Conservation (phyloP, 176 grass and related monocot genomes). For the Triticum monococcum region DNA sequence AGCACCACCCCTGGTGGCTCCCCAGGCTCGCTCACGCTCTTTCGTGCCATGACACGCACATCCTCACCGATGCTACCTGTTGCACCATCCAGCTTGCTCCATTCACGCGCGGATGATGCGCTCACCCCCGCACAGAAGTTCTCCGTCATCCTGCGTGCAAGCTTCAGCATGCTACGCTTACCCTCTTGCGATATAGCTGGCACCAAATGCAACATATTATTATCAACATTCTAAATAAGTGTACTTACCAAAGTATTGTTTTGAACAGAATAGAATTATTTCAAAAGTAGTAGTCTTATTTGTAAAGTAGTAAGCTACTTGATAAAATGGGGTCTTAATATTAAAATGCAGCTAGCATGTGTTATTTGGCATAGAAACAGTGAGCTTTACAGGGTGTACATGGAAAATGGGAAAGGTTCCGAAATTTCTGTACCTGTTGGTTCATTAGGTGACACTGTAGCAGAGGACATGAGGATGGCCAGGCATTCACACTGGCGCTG, state of each 20-base stretch:
- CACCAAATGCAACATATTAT: background rate
- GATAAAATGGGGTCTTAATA: background rate
- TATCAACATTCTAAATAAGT: background rate
- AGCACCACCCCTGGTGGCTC: slow-evolving; percentile 80
- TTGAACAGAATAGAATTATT: background rate
- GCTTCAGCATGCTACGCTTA: slow-evolving; percentile 86
- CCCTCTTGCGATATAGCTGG: slow-evolving; percentile 66
- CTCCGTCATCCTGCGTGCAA: slow-evolving; percentile 76
- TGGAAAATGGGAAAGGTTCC: slow-evolving; percentile 28
- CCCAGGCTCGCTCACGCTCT: slow-evolving; percentile 75
- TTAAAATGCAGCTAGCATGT: background rate
- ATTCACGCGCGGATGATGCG: slow-evolving; percentile 64
- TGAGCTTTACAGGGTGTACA: slow-evolving; percentile 12
- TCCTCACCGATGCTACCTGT: slow-evolving; percentile 54
- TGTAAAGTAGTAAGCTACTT: background rate
- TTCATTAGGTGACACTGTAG: slow-evolving; percentile 46
- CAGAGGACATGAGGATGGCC: slow-evolving; percentile 73
- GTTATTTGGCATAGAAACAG: background rate
- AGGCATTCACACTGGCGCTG: slow-evolving; percentile 82
- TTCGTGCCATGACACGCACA: slow-evolving; percentile 69
- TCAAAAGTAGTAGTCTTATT: background rate
- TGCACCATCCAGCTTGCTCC: slow-evolving; percentile 62
- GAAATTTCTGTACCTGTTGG: slow-evolving; percentile 40
- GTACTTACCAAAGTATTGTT: background rate
- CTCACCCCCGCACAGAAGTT: slow-evolving; percentile 80